Conservation (phyloP, 495 filamentous ascomycete genomes). For the Hypoxylon cercidicola region DNA sequence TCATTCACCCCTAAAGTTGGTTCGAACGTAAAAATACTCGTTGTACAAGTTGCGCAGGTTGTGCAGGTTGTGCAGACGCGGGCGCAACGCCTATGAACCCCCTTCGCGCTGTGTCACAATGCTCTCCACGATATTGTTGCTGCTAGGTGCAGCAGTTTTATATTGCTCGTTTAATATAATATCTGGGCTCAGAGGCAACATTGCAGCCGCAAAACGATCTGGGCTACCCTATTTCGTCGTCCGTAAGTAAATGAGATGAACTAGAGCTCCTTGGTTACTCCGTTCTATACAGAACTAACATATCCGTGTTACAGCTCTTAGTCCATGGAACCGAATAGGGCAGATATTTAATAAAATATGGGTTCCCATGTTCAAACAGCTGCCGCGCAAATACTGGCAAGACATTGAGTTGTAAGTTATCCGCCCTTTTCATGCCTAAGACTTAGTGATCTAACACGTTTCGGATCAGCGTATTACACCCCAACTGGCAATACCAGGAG, state of each 20-base stretch:
- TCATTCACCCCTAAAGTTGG: background rate
- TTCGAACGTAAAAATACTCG: background rate
- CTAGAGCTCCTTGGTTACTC: background rate
- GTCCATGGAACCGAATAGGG: conserved; percentile 59
- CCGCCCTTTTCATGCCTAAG: background rate
- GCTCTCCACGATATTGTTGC: conserved; percentile 25
- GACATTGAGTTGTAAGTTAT: conserved; percentile 58
- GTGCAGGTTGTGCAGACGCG: too few relatives aligned
- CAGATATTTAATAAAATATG: conserved; percentile 59
- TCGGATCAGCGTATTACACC: conserved; percentile 44
- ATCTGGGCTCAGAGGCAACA: conserved; percentile 50
- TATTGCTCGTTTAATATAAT: conserved; percentile 39
- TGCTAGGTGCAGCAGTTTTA: conserved; percentile 25
- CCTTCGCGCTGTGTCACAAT: background rate
- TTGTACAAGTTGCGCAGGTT: conserved; percentile 14
- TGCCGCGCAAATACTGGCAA: conserved; percentile 59
- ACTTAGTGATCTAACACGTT: conserved; percentile 14
- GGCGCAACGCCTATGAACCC: background rate
- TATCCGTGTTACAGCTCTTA: conserved; percentile 45
- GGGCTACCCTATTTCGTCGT: conserved; percentile 56
- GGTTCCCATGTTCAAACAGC: conserved; percentile 58
- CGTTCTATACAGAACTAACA: conserved; percentile 10
- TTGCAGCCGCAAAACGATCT: conserved; percentile 55
- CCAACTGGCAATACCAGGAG: conserved; percentile 50
- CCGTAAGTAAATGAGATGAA: conserved; percentile 50